These are phyloP conservation scores for Sanguinoderma infundibulare DNA, from an alignment of 1,284 basidiomycete species.

Conservation along the genomic window DNA sequence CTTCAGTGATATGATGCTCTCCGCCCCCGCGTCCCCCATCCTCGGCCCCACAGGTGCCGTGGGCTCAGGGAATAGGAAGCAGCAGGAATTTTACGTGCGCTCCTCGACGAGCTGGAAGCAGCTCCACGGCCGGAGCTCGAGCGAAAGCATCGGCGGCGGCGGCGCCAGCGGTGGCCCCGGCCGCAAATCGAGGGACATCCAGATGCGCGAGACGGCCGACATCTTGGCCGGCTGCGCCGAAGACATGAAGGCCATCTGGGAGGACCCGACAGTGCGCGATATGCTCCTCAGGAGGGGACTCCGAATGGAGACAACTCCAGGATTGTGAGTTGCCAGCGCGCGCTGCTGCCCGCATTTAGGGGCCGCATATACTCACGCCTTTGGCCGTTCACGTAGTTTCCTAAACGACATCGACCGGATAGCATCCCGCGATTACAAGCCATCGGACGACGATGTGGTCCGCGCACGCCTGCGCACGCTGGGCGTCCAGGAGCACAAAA, in stretches of 20 bases:
- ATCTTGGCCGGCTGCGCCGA: conserved; percentile 61
- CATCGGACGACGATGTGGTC: conserved; percentile 70
- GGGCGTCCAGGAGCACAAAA: conserved; percentile 75
- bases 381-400: conserved; percentile 46
- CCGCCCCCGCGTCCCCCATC: conserved; percentile 36
- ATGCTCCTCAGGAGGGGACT: conserved; percentile 53
- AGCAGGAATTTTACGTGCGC: conserved; percentile 58
- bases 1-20: conserved; percentile 15
- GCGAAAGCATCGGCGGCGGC: conserved; percentile 54
- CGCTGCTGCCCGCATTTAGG: background rate
- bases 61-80: too few relatives aligned
- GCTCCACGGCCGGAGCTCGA: conserved; percentile 36
- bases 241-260: conserved; percentile 67
- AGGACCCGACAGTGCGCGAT: conserved; percentile 53
- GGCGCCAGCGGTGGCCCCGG: conserved; percentile 14
- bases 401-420: conserved; percentile 67
- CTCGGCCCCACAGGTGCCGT: conserved; percentile 13
- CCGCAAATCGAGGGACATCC: conserved; percentile 43
- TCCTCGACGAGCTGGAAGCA: conserved; percentile 65
- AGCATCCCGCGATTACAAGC: conserved; percentile 54
- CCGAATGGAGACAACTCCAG: conserved; percentile 58
- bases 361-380: background rate
- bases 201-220: conserved; percentile 48
- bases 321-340: conserved; percentile 56
- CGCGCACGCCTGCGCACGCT: conserved; percentile 69